phyloP scores from a whole-genome alignment of 768 basidiomycete genomes.

The Mycena metata region DNA sequence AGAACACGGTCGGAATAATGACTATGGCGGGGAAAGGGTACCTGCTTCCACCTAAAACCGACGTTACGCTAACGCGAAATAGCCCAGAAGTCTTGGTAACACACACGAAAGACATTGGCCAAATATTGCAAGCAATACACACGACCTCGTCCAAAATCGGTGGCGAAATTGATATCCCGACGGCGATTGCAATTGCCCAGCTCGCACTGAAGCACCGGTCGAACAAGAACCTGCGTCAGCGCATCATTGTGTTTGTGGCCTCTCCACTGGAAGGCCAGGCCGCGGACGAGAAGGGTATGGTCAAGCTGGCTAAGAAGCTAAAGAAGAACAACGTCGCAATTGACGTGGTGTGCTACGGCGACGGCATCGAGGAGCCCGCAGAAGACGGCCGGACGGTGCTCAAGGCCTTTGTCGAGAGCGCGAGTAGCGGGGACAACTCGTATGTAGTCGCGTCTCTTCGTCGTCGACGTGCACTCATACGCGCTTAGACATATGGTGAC shows the following conservation, averaged over 20 bases:
- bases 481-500: slow-evolving; percentile 80
- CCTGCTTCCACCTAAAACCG: slow-evolving; percentile 39
- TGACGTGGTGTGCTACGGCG: slow-evolving; percentile 92
- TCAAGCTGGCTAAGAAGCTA: slow-evolving; percentile 94
- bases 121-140: slow-evolving; percentile 87
- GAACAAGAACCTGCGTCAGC: slow-evolving; percentile 98
- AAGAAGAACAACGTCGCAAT: slow-evolving; percentile 99
- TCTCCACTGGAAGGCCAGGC: slow-evolving; percentile 83
- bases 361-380: slow-evolving; percentile 78
- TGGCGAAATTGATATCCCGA: slow-evolving; percentile 88
- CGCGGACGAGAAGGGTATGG: slow-evolving; percentile 83
- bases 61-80: slow-evolving; percentile 23
- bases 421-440: slow-evolving; percentile 89
- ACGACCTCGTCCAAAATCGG: slow-evolving; percentile 77
- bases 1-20: slow-evolving; percentile 98
- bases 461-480: slow-evolving; percentile 3
- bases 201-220: slow-evolving; percentile 97
- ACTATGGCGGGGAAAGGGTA: slow-evolving; percentile 98
- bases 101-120: slow-evolving; percentile 94
- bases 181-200: slow-evolving; percentile 93
- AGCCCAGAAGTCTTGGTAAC: slow-evolving; percentile 98
- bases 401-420: slow-evolving; percentile 85
- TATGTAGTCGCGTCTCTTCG: slow-evolving; percentile 53
- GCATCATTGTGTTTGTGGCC: slow-evolving; percentile 94
- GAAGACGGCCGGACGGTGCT: slow-evolving; percentile 78